phyloP scores from a whole-genome alignment of 306 rosid genomes.

The Acacia acuminata region DNA sequence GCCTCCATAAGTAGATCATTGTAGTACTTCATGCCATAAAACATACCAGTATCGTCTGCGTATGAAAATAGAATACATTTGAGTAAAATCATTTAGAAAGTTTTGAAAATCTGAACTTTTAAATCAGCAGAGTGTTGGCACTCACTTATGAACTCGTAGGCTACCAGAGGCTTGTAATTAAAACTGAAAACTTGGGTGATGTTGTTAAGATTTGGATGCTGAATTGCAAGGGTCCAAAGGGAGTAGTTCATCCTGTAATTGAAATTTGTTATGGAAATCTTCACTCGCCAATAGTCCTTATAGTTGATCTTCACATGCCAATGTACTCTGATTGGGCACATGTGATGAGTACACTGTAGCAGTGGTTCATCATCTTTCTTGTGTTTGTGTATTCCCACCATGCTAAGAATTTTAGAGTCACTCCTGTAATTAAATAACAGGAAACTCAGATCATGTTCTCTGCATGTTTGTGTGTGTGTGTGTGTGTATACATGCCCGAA shows the following conservation, averaged over 20 bases:
- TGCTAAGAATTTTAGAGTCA: slow-evolving; percentile 64
- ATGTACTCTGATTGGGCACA: slow-evolving; percentile 92
- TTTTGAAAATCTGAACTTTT: background rate
- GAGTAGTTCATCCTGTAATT: slow-evolving; percentile 80
- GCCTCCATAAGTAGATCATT: slow-evolving; percentile 87
- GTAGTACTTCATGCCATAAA: slow-evolving; percentile 75
- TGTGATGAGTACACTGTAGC: slow-evolving; percentile 89
- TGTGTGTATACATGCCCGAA: background rate
- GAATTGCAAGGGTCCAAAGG: slow-evolving; percentile 81
- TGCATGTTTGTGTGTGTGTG: background rate
- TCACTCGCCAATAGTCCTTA: slow-evolving; percentile 91
- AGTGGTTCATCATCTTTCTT: slow-evolving; percentile 68
- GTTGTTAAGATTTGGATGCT: slow-evolving; percentile 93
- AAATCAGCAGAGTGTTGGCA: slow-evolving; percentile 5
- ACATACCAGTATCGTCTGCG: slow-evolving; percentile 97
- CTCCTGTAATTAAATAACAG: slow-evolving; percentile 52
- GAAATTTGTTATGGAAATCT: slow-evolving; percentile 80
- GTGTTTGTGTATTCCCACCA: slow-evolving; percentile 68
- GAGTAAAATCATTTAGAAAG: slow-evolving; percentile 4
- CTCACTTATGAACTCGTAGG: slow-evolving; percentile 85
- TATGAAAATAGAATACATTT: slow-evolving; percentile 1
- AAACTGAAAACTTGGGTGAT: slow-evolving; percentile 94
- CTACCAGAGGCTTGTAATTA: slow-evolving; percentile 76
- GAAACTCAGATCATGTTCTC: background rate
- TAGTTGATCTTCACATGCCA: slow-evolving; percentile 88